These are phyloP conservation scores for Corymbia maculata DNA, from an alignment of 345 rosid species.

Conservation along the genomic window DNA sequence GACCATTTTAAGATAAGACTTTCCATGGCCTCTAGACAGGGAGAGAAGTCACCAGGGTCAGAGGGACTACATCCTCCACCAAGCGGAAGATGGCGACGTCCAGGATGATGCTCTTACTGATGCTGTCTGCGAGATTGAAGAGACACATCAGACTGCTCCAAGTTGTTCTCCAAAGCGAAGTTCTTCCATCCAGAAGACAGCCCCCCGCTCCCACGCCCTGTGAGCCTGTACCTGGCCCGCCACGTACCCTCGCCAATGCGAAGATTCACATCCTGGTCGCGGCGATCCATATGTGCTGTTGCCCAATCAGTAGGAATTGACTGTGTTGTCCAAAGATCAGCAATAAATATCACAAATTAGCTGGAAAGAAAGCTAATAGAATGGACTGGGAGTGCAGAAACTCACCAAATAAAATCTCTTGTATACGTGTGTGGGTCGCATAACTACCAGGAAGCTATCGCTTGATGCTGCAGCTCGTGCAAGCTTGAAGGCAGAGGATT, in stretches of 20 bases:
- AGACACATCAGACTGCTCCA: conserved; percentile 36
- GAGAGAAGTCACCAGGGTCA: background rate
- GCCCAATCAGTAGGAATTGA: conserved; percentile 26
- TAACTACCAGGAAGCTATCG: conserved; percentile 24
- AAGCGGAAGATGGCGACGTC: conserved; percentile 29
- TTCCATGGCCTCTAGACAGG: background rate
- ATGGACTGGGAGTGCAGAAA: background rate
- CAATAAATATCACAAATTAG: background rate
- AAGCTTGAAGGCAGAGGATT: conserved; percentile 6
- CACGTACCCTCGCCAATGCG: conserved; percentile 18
- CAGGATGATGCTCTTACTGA: conserved; percentile 9
- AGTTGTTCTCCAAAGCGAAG: conserved; percentile 33
- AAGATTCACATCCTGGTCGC: conserved; percentile 25
- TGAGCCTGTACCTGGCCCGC: conserved; percentile 7
- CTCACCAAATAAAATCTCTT: conserved; percentile 30
- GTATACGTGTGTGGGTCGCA: conserved; percentile 34
- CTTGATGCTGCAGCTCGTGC: conserved; percentile 16
- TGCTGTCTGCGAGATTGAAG: conserved; percentile 14
- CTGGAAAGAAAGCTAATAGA: background rate
- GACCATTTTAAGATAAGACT: background rate
- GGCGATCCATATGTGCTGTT: conserved; percentile 5
- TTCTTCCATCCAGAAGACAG: conserved; percentile 41
- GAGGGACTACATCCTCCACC: conserved; percentile 4
- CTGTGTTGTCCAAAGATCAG: conserved; percentile 10
- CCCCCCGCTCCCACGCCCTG: conserved; percentile 18